Base-by-base conservation (phyloP, 2,329 filamentous ascomycete species). In the Myriosclerotinia curreyana region DNA sequence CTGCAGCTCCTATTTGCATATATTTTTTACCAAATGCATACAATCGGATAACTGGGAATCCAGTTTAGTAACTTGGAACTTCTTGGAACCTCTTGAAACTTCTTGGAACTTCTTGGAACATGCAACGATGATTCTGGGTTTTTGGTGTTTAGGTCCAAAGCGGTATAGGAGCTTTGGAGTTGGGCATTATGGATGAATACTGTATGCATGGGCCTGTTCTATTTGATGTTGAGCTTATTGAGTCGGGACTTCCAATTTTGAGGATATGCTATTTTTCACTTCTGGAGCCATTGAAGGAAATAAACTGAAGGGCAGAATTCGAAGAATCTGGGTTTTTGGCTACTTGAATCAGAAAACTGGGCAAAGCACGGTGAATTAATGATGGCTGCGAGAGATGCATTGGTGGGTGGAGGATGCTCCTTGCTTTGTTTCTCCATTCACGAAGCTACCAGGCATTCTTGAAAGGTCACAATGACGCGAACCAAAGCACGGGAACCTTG, bases 401-500 rank as follows among this genome's bases (percentile, higher is more conserved):
- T 12, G 31, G 31, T 48, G 31, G 22, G 55, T 48, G n/a, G n/a
- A 25, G 55, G 55, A 59, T 48, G n/a, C 42, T 36, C 55, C 55
- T 36, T 59, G 55, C 36, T 36, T 5, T 17, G 14, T 7, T 25
- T 25, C 1, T 48, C 12, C n/a, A 12, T 48, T 15, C 12, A 34
- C 28, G 40, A 48, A 58, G 28, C 42, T 11, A 48, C n/a, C 42
- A 22, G 48, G 48, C 25, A 48, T 14, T 22, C 15, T 58, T 20
- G 42, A 58, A 25, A 46, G 40, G 42, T 9, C 14, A 34, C 12
- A 9, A n/a, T 31, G 54, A 34, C 36, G 54, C 40, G 54, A 44
- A 25, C 38, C 31, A 55, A 56, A 56, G 54, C 40, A 25, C 28
- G 31, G 31, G 55, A 48, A 36, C 28, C n/a, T 36, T 42, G 55